Conservation (phyloP, 73 alveolate species). For the Paramecium octaurelia region DNA sequence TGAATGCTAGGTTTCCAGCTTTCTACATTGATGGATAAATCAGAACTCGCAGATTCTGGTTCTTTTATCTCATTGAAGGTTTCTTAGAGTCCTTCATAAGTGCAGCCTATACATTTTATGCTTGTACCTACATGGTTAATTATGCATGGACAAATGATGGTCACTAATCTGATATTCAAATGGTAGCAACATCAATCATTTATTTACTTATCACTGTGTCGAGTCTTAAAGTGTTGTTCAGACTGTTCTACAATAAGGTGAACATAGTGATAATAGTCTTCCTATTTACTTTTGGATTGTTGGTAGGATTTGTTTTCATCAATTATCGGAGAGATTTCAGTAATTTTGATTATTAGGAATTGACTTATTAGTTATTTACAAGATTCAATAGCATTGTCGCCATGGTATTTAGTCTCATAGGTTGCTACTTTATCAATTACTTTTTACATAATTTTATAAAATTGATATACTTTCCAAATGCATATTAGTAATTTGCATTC, state of each 20-base stretch:
- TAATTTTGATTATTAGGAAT: slow-evolving; percentile 7
- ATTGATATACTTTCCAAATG: not conserved
- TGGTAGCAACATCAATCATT: slow-evolving; percentile 14
- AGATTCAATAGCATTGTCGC: slow-evolving; percentile 38
- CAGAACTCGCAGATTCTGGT: slow-evolving; percentile 29
- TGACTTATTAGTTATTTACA: slow-evolving; percentile 15
- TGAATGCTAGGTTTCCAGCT: slow-evolving; percentile 11
- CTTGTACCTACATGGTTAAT: slow-evolving; percentile 43
- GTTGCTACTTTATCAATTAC: slow-evolving; percentile 1
- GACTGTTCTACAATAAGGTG: not conserved
- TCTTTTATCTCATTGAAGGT: slow-evolving; percentile 25
- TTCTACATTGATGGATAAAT: slow-evolving; percentile 53
- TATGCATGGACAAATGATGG: slow-evolving; percentile 10
- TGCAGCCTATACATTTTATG: slow-evolving; percentile 45
- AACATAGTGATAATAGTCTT: not conserved
- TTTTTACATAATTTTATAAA: slow-evolving; percentile 5
- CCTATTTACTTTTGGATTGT: not conserved
- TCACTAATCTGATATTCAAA: not conserved
- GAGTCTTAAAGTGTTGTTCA: not conserved
- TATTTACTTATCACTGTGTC: not conserved
- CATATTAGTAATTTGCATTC: slow-evolving; percentile 29
- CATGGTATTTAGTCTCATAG: not conserved
- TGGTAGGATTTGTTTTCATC: slow-evolving; percentile 8
- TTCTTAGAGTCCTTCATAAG: slow-evolving; percentile 20
- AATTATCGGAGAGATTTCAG: slow-evolving; percentile 1